Percentiles rank a stretch among this genome's conserved stretches.
Conservation (phyloP, 2,329 filamentous ascomycete species). For the Harringtonia aguacate region DNA sequence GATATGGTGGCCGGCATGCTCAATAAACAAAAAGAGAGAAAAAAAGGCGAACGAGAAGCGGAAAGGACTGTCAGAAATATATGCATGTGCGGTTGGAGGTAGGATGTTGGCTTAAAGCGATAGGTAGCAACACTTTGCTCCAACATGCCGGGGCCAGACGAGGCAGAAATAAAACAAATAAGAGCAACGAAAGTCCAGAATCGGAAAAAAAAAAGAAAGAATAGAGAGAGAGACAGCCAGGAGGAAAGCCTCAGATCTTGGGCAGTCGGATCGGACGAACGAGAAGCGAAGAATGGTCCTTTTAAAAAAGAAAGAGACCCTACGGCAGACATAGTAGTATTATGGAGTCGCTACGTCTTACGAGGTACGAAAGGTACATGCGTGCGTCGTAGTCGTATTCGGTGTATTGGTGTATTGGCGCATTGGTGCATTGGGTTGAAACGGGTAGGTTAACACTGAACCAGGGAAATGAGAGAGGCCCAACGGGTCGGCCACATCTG, state of each 20-base stretch:
- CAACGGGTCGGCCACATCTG: background rate
- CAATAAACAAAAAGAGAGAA: too few relatives aligned
- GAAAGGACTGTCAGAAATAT: background rate
- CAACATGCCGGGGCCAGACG: too few relatives aligned
- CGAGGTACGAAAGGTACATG: too few relatives aligned
- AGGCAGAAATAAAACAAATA: too few relatives aligned
- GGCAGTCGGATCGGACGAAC: slow-evolving; percentile 2
- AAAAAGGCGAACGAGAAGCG: background rate
- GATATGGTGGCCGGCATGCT: background rate
- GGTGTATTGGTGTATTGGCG: too few relatives aligned
- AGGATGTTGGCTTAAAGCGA: too few relatives aligned
- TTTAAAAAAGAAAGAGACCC: background rate
- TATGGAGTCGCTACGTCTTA: too few relatives aligned
- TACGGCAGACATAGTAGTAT: background rate
- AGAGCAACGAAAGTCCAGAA: background rate
- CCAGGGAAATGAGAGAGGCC: background rate
- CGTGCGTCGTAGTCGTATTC: too few relatives aligned
- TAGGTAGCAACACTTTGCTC: too few relatives aligned
- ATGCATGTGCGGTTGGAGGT: too few relatives aligned
- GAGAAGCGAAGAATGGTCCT: background rate
- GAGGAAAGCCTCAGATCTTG: background rate
- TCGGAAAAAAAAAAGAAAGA: background rate
- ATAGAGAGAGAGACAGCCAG: background rate
- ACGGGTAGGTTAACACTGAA: background rate
- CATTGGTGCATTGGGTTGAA: too few relatives aligned